Percentiles rank a stretch among this genome's conserved stretches.
phyloP scores from a whole-genome alignment of 495 filamentous ascomycete genomes.

The Penicillium mononematosum region DNA sequence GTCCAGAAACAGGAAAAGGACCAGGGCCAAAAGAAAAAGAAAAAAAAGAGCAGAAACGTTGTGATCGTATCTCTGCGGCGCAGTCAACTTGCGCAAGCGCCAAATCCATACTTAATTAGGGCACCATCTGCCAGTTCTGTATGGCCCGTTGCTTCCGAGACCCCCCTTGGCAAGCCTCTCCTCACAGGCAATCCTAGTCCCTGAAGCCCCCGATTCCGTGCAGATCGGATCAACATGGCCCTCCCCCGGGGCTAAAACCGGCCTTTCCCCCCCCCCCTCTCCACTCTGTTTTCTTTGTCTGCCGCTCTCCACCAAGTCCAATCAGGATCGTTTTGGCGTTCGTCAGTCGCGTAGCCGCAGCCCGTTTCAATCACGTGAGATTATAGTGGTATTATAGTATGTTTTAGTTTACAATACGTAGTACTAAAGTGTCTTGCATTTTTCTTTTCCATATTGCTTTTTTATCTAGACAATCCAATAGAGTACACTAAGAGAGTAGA shows the following conservation, averaged over 20 bases:
- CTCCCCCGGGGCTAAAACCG: slow-evolving; percentile 12
- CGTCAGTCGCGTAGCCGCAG: slow-evolving; percentile 33
- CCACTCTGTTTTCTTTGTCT: slow-evolving; percentile 12
- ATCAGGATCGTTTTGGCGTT: slow-evolving; percentile 12
- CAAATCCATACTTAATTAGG: slow-evolving; percentile 2
- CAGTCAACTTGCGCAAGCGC: slow-evolving; percentile 19
- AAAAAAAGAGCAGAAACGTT: background rate
- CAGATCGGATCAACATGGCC: slow-evolving; percentile 34
- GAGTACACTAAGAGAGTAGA: background rate
- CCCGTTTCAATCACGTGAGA: slow-evolving; percentile 20
- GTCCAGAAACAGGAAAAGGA: background rate
- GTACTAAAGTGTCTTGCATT: background rate
- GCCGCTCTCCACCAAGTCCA: slow-evolving; percentile 16
- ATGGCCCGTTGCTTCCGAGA: slow-evolving; percentile 13
- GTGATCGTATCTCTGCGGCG: slow-evolving; percentile 10
- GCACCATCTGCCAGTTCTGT: background rate
- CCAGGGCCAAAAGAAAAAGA: too few species aligned
- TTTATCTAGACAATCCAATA: background rate
- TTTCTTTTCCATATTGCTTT: background rate
- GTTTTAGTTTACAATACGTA: background rate
- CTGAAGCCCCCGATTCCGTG: slow-evolving; percentile 30
- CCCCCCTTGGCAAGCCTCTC: slow-evolving; percentile 8
- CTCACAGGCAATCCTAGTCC: slow-evolving; percentile 7
- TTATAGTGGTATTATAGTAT: background rate
- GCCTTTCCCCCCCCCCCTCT: slow-evolving; percentile 8